Conservation (phyloP, 2,329 filamentous ascomycete genomes). For the Pseudogymnoascus sp. region DNA sequence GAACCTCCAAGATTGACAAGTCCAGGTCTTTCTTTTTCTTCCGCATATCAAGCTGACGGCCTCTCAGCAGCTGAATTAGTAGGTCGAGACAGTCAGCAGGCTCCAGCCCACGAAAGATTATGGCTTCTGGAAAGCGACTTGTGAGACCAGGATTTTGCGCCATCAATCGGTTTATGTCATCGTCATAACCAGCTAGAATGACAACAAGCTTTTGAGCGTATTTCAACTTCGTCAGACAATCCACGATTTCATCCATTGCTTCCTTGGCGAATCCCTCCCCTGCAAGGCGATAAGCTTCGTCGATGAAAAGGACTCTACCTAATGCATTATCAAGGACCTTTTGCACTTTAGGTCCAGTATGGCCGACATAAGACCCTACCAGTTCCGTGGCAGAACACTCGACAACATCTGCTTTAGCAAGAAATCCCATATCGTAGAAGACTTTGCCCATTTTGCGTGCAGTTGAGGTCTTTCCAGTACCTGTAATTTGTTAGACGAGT, state of each 20-base stretch:
- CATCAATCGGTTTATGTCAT: not conserved
- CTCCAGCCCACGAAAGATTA: too few relatives aligned
- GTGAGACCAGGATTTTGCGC: not conserved
- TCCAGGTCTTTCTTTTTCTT: too few relatives aligned
- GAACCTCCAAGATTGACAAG: too few relatives aligned
- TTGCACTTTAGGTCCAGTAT: not conserved
- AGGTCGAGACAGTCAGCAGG: too few relatives aligned
- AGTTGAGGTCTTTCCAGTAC: conserved; percentile 49
- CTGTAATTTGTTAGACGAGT: not conserved
- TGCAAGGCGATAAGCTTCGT: not conserved
- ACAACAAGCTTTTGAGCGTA: not conserved
- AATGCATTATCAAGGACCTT: not conserved
- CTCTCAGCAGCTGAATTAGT: too few relatives aligned
- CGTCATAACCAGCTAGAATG: not conserved
- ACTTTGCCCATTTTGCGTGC: conserved; percentile 59
- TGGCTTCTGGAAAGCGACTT: not conserved
- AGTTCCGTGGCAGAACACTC: conserved; percentile 60
- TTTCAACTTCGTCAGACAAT: not conserved
- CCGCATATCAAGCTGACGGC: too few relatives aligned
- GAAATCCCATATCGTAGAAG: conserved; percentile 64
- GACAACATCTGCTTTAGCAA: conserved; percentile 48
- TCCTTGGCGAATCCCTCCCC: not conserved
- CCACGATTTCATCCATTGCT: not conserved
- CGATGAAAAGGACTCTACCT: not conserved
- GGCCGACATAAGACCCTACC: conserved; percentile 37